Evolutionary conservation across 116 monocot species (phyloP).

Genomic region (Zostera marina): DNA sequence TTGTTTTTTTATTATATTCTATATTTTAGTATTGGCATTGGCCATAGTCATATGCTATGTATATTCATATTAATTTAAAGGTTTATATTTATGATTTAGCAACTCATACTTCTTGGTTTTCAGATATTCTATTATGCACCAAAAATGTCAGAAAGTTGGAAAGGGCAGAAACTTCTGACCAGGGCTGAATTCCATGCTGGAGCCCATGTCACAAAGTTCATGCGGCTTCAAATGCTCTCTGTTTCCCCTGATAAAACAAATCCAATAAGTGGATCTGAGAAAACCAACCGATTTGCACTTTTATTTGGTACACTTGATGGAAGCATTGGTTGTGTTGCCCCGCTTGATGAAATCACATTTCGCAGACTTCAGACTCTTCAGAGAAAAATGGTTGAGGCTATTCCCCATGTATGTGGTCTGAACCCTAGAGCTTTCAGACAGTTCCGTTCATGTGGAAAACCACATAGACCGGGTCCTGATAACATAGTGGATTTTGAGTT

Average conservation of each 20-base stretch:
- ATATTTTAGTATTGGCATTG: too few species aligned
- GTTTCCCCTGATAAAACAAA: slow-evolving; percentile 31
- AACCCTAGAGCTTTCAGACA: slow-evolving; percentile 80
- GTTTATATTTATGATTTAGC: not conserved
- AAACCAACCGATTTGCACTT: slow-evolving; percentile 90
- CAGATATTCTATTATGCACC: slow-evolving; percentile 97
- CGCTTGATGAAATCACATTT: slow-evolving; percentile 80
- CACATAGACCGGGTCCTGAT: slow-evolving; percentile 88
- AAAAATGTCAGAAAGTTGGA: slow-evolving; percentile 95
- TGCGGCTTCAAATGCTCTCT: slow-evolving; percentile 79
- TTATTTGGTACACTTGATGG: slow-evolving; percentile 81
- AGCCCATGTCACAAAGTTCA: slow-evolving; percentile 71
- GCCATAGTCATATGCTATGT: too few species aligned
- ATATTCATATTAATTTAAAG: too few species aligned
- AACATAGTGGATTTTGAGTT: slow-evolving; percentile 86
- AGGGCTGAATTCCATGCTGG: slow-evolving; percentile 92
- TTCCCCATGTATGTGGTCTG: slow-evolving; percentile 79
- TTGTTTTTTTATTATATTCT: too few species aligned
- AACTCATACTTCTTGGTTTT: not conserved
- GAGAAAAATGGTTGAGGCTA: slow-evolving; percentile 65
- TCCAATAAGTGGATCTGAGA: slow-evolving; percentile 43
- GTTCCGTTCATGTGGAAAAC: slow-evolving; percentile 68
- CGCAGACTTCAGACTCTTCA: slow-evolving; percentile 76
- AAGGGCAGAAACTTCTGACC: slow-evolving; percentile 87
- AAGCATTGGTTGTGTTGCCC: slow-evolving; percentile 83